phyloP scores from a whole-genome alignment of 495 filamentous ascomycete genomes.

The Aspergillus cristatus region DNA sequence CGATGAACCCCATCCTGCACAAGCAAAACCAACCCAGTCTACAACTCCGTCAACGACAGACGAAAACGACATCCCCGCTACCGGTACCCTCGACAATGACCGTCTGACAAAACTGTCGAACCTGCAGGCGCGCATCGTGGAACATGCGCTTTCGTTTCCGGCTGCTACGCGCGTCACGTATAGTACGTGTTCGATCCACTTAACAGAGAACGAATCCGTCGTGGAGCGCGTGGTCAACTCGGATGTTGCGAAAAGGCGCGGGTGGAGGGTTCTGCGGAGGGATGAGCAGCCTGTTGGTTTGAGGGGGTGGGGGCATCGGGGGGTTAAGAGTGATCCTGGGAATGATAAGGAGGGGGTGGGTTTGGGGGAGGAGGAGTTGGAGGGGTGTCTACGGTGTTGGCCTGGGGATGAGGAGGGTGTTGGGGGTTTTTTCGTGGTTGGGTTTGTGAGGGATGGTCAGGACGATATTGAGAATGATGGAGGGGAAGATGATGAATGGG shows the following conservation, averaged over 20 bases:
- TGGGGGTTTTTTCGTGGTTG: conserved; percentile 65
- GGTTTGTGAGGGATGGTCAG: conserved; percentile 47
- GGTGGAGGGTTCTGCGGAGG: conserved; percentile 67
- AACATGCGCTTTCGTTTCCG: conserved; percentile 78
- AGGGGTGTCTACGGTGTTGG: conserved; percentile 73
- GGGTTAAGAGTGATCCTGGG: conserved; percentile 30
- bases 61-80: conserved; percentile 25
- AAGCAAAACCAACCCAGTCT: conserved; percentile 2
- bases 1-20: conserved; percentile 13
- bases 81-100: conserved; percentile 16
- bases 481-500: conserved; percentile 32
- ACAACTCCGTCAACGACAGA: conserved; percentile 16
- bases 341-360: conserved; percentile 11
- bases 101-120: conserved; percentile 64
- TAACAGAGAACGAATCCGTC: conserved; percentile 80
- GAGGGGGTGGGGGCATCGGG: conserved; percentile 62
- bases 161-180: conserved; percentile 72
- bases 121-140: conserved; percentile 67
- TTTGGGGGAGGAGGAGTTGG: conserved; percentile 44
- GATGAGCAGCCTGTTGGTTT: conserved; percentile 64
- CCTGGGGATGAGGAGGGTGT: conserved; percentile 71
- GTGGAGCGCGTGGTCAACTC: conserved; percentile 60
- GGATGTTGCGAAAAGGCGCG: conserved; percentile 50
- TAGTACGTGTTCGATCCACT: conserved; percentile 83
- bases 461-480: conserved; percentile 13